Conservation (phyloP, 495 filamentous ascomycete species). For the Daldinia vernicosa region DNA sequence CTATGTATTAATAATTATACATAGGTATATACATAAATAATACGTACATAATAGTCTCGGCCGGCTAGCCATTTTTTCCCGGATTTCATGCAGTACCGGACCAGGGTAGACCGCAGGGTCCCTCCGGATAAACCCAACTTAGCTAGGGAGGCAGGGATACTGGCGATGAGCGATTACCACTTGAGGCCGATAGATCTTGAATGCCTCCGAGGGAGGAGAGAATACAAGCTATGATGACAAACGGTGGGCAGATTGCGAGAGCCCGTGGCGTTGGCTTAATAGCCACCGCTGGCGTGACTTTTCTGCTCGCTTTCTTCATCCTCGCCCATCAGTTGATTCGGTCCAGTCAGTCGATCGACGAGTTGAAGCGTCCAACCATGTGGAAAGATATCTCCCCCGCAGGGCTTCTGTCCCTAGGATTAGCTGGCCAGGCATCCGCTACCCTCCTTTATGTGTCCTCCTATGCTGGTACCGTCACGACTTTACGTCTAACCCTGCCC, state of each 20-base stretch:
- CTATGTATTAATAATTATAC: neutral
- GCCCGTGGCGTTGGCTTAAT: constrained; percentile 35
- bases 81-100: constrained; percentile 40
- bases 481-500: constrained; percentile 56
- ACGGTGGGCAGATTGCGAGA: constrained; percentile 28
- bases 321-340: constrained; percentile 37
- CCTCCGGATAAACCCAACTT: constrained; percentile 41
- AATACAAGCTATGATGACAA: constrained; percentile 26
- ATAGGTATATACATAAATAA: neutral
- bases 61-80: constrained; percentile 32
- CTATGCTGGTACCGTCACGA: constrained; percentile 67
- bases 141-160: constrained; percentile 16
- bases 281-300: constrained; percentile 34
- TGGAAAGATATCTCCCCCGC: constrained; percentile 44
- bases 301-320: constrained; percentile 38
- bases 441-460: constrained; percentile 67
- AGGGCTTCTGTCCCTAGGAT: constrained; percentile 45
- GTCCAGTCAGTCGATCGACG: constrained; percentile 31
- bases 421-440: constrained; percentile 47
- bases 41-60: constrained; percentile 11
- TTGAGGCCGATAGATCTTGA: constrained; percentile 20
- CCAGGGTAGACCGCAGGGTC: constrained; percentile 34
- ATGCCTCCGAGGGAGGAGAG: constrained; percentile 23
- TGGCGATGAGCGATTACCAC: constrained; percentile 27
- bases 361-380: constrained; percentile 38